Percentiles rank a stretch among this genome's conserved stretches.
Conservation (phyloP, 768 basidiomycete genomes). For the Tricholoma flavovirens region DNA sequence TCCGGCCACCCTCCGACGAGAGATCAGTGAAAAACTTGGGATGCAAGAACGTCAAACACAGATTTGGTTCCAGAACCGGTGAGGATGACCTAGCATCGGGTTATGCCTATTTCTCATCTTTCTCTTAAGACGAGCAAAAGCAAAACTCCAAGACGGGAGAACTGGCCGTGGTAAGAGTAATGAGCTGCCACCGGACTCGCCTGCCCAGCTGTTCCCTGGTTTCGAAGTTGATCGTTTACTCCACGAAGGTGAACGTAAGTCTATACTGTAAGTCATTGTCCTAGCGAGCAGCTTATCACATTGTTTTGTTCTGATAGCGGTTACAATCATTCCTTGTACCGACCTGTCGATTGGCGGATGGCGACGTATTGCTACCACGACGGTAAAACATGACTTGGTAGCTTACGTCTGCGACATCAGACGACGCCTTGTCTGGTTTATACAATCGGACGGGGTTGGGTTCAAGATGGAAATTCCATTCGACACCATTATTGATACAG, state of each 20-base stretch:
- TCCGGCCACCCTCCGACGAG: constrained; percentile 61
- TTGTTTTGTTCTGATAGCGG: constrained; percentile 37
- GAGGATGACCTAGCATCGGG: constrained; percentile 8
- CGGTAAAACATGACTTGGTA: constrained; percentile 58
- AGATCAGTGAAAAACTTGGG: constrained; percentile 67
- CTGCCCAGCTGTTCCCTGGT: constrained; percentile 45
- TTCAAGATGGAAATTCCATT: constrained; percentile 87
- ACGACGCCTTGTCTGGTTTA: constrained; percentile 72
- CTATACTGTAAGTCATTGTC: neutral
- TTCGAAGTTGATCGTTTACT: constrained; percentile 59
- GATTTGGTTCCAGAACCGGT: constrained; percentile 90
- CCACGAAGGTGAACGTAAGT: constrained; percentile 74
- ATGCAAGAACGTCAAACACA: constrained; percentile 88
- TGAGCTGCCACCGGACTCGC: constrained; percentile 40
- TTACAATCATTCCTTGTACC: constrained; percentile 71
- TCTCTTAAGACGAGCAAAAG: constrained; percentile 66
- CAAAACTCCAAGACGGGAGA: constrained; percentile 64
- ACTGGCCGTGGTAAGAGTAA: constrained; percentile 28
- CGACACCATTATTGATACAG: constrained; percentile 50
- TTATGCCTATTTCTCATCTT: neutral
- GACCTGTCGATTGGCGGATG: constrained; percentile 74
- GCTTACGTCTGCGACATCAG: constrained; percentile 69
- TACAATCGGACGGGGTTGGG: constrained; percentile 61
- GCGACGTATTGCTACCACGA: constrained; percentile 60
- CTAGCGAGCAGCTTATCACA: neutral